Evolutionary conservation across 1,284 basidiomycete species (phyloP).

Genomic region (Rugosomyces carneus): DNA sequence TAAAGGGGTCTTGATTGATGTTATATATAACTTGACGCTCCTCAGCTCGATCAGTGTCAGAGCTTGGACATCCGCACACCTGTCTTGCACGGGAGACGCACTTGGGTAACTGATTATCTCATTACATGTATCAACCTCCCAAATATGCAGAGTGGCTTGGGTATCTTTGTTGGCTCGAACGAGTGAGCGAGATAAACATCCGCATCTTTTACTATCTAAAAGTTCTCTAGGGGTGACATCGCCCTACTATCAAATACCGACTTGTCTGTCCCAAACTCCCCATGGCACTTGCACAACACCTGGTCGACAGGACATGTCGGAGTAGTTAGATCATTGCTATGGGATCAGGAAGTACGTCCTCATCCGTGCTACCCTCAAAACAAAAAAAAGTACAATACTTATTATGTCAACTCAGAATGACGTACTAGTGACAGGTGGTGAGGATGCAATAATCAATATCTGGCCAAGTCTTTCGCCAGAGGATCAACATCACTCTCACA

Average conservation of each 20-base stretch:
- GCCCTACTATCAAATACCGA: constrained; percentile 44
- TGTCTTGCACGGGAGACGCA: constrained; percentile 39
- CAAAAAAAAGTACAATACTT: constrained; percentile 2
- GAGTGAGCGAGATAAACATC: too few relatives aligned
- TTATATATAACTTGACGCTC: background rate
- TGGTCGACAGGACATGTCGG: constrained; percentile 50
- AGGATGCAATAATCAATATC: constrained; percentile 49
- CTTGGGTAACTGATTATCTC: constrained; percentile 62
- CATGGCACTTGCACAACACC: constrained; percentile 45
- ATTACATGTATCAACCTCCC: constrained; percentile 35
- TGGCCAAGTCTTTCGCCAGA: constrained; percentile 36
- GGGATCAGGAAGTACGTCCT: constrained; percentile 46
- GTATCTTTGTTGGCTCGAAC: constrained; percentile 56
- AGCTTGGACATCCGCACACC: constrained; percentile 48
- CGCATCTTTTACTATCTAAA: background rate
- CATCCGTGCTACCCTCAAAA: background rate
- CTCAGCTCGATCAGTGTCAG: constrained; percentile 44
- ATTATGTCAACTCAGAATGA: constrained; percentile 28
- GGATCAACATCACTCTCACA: constrained; percentile 17
- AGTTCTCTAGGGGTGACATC: constrained; percentile 45
- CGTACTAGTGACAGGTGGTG: constrained; percentile 54
- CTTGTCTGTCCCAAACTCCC: constrained; percentile 27
- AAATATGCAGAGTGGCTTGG: constrained; percentile 25
- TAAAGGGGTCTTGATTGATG: constrained; percentile 18
- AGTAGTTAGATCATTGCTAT: constrained; percentile 50